Evolutionary conservation across 345 rosid genomes (phyloP).

Genomic region (Aquilaria malaccensis): DNA sequence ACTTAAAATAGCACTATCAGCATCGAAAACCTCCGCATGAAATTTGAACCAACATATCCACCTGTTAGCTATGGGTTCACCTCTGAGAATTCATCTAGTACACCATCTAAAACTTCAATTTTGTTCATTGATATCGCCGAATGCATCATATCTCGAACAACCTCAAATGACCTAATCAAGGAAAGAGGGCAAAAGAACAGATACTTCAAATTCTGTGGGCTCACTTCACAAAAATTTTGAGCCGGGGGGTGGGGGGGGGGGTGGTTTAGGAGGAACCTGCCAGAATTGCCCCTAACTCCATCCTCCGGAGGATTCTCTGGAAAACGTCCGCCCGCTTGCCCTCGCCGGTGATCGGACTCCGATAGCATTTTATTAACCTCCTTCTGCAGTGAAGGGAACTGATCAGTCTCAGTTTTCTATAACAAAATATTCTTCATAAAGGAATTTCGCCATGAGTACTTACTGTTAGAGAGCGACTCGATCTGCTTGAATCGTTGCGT

Average conservation of each 20-base stretch:
- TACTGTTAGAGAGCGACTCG: constrained; percentile 42
- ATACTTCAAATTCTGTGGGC: constrained; percentile 6
- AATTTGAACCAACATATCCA: neutral
- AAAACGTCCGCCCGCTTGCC: constrained; percentile 15
- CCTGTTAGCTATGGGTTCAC: constrained; percentile 20
- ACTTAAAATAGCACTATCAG: constrained; percentile 9
- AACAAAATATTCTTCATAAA: neutral
- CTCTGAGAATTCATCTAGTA: constrained; percentile 74
- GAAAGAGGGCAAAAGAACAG: neutral
- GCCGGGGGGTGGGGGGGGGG: too few species aligned
- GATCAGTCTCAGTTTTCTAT: neutral
- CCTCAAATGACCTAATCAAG: constrained; percentile 45
- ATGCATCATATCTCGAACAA: constrained; percentile 70
- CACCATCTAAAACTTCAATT: constrained; percentile 56
- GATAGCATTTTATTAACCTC: constrained; percentile 20
- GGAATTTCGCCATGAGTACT: constrained; percentile 9
- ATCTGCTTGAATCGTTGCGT: constrained; percentile 34
- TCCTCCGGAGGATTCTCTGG: constrained; percentile 8
- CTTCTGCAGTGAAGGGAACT: constrained; percentile 19
- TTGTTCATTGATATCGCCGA: constrained; percentile 71
- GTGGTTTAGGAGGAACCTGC: constrained; percentile 16
- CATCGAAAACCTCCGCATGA: neutral
- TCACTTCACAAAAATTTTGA: neutral
- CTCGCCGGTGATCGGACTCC: constrained; percentile 24
- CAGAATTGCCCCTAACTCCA: constrained; percentile 14